Evolutionary conservation across 2,329 filamentous ascomycete genomes (phyloP).

Genomic region (Bipolaris bicolor): DNA sequence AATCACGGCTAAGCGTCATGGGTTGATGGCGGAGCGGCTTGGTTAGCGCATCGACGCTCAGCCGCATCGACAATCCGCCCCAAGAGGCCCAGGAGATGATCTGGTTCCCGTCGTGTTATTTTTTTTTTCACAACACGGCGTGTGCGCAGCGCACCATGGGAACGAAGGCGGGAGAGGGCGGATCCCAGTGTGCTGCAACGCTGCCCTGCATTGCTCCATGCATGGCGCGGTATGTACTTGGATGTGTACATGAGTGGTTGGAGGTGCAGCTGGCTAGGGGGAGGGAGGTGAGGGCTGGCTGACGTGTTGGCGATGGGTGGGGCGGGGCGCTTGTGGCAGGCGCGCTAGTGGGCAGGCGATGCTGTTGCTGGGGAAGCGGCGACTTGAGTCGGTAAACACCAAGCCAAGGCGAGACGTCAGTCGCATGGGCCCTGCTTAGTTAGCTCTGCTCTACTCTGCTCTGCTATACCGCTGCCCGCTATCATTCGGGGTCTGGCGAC

Average conservation of each 20-base stretch:
- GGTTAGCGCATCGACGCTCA: conserved; percentile 2
- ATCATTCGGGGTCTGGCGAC: conserved; percentile 20
- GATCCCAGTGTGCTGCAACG: neutral
- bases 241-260: neutral
- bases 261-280: neutral
- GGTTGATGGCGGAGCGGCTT: neutral
- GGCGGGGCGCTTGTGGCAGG: conserved; percentile 8
- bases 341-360: conserved; percentile 17
- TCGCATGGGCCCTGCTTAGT: conserved; percentile 22
- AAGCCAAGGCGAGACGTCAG: conserved; percentile 24
- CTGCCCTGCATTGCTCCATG: neutral
- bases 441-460: conserved; percentile 8
- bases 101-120: neutral
- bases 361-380: conserved; percentile 31
- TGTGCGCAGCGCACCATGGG: neutral
- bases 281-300: conserved; percentile 17
- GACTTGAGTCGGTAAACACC: conserved; percentile 25
- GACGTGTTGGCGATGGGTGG: conserved; percentile 24
- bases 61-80: neutral
- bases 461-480: conserved; percentile 23
- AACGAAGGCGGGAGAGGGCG: neutral
- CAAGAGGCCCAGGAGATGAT: neutral
- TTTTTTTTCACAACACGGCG: neutral
- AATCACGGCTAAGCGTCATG: neutral
- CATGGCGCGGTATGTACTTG: neutral